Conservation (phyloP, 2,329 filamentous ascomycete genomes). For the Dichotomopilus funicola region DNA sequence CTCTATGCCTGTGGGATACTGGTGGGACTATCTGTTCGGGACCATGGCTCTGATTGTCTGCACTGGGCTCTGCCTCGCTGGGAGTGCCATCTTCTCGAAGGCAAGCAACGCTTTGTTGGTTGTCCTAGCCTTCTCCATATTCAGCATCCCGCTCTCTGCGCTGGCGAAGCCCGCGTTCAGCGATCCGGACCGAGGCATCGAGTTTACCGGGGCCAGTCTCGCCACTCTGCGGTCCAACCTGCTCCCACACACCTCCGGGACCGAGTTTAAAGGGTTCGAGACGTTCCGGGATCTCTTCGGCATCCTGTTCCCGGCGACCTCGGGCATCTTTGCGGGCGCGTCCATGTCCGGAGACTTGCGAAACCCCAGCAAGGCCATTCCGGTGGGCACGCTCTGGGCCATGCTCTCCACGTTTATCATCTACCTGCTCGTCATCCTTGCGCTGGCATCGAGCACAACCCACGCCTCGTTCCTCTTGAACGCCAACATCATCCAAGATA, state of each 20-base stretch:
- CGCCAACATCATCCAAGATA: constrained; percentile 72
- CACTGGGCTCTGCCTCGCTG: constrained; percentile 69
- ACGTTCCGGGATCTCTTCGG: constrained; percentile 80
- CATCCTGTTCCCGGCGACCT: constrained; percentile 71
- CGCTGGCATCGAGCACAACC: constrained; percentile 70
- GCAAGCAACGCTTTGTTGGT: constrained; percentile 71
- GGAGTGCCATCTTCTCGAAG: constrained; percentile 71
- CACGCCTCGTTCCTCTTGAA: constrained; percentile 67
- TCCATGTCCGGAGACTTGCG: constrained; percentile 86
- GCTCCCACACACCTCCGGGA: constrained; percentile 59
- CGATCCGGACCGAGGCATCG: constrained; percentile 53
- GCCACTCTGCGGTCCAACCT: constrained; percentile 69
- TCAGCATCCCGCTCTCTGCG: constrained; percentile 78
- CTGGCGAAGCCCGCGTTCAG: constrained; percentile 61
- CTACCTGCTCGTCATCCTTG: constrained; percentile 70
- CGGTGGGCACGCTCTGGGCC: constrained; percentile 74
- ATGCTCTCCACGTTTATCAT: constrained; percentile 68
- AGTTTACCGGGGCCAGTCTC: constrained; percentile 71
- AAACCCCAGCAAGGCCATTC: constrained; percentile 77
- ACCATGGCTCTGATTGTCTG: constrained; percentile 66
- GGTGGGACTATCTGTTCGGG: constrained; percentile 70
- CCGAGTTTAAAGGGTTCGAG: constrained; percentile 54
- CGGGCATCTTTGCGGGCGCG: constrained; percentile 62
- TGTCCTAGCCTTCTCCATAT: constrained; percentile 63
- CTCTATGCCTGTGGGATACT: constrained; percentile 63